Evolutionary conservation across 805 yeast genomes (phyloP), one percentile per base, ranked within the genome.

Genomic region (Nakazawaea holstii): DNA sequence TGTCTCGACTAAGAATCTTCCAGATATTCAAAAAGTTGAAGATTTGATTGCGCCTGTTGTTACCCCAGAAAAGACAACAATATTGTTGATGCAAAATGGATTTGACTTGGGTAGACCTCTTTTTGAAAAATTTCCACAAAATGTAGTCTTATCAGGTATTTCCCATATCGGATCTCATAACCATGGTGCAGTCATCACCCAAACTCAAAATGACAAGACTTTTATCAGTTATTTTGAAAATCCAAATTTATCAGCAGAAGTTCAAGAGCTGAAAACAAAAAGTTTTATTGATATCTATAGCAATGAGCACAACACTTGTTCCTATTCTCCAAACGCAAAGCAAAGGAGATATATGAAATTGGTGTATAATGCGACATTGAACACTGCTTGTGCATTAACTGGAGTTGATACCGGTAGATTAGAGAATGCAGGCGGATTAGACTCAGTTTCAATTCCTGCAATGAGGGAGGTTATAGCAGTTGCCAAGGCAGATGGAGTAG

Each of bases 401-500:
- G 74, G 75, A 11, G 61, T 79, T 8, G 88, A 82, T 54, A 70
- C 74, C n/a, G 85, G 83, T 15, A 69, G 85, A 43, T 54, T 79
- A 29, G 70, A 64, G 49, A 46, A 30, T 33, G 60, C 73, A 26
- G 80, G 79, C 4, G 70, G 73, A 10, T 56, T 67, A 27, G 67
- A 69, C 10, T 46, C 62, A 0, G 53, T 79, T 13, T 61, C 74
- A 8, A 52, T 64, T 33, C 88, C 87, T 3, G 84, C 87, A 0
- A 84, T 84, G 90, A 62, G 68, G 33, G 95, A 86, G 61, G 71
- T 87, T 14, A 61, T 75, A 17, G 72, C 71, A 3, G 74, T 85
- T 49, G 95, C 95, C 9, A 76, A 74, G 44, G 78, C 87, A 8
- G 91, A 83, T 49, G 87, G 87, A 0, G 73, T 76, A 33, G 69